Evolutionary conservation across 257 asterid species (phyloP).

Genomic region (Solanum sitiens): DNA sequence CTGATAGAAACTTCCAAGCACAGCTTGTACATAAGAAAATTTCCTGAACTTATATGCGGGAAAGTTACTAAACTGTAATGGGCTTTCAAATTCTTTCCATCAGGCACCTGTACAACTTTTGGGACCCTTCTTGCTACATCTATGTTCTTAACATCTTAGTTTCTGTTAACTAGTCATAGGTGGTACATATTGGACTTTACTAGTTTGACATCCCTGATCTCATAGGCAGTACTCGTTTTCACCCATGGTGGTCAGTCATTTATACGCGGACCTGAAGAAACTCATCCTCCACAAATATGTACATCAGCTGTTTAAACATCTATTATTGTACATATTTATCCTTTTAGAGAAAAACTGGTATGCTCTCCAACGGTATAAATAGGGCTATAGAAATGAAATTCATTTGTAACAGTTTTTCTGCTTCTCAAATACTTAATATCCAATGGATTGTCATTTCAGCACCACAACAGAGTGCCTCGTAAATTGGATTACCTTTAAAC

Average conservation of each 20-base stretch:
- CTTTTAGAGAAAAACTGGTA: not conserved
- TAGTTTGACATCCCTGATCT: not conserved
- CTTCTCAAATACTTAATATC: not conserved
- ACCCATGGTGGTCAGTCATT: not conserved
- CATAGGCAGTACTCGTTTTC: not conserved
- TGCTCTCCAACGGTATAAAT: not conserved
- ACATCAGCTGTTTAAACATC: not conserved
- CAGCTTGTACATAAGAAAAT: not conserved
- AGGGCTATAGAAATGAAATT: not conserved
- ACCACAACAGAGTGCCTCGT: not conserved
- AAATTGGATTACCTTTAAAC: conserved; percentile 48
- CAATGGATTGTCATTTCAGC: not conserved
- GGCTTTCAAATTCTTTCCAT: not conserved
- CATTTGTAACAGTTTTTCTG: not conserved
- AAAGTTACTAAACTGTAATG: not conserved
- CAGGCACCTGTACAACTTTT: not conserved
- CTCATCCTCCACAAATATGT: not conserved
- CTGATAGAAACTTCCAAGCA: not conserved
- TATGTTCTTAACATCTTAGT: not conserved
- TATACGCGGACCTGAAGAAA: not conserved
- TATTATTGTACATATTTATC: not conserved
- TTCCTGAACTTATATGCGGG: not conserved
- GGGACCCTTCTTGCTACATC: not conserved
- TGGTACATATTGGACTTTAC: not conserved
- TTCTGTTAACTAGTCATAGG: not conserved